Evolutionary conservation across 768 basidiomycete genomes (phyloP).

Genomic region (Coprinellus micaceus): DNA sequence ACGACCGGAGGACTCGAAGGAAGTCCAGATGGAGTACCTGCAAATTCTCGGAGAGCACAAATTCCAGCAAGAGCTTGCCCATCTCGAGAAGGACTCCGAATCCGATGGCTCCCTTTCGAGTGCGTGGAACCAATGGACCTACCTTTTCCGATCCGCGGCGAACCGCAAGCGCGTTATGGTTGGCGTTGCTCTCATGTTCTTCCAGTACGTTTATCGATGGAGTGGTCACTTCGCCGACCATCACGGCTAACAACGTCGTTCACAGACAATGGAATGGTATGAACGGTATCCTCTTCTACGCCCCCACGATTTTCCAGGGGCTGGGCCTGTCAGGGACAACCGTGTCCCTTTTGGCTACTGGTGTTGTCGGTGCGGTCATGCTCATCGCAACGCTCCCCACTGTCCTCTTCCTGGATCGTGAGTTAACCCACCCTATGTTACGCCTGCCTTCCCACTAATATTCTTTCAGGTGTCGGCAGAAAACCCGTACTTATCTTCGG

Average conservation of each 20-base stretch:
- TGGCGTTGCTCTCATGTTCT: conserved; percentile 1
- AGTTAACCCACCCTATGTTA: background rate
- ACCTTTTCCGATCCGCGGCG: background rate
- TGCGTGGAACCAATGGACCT: background rate
- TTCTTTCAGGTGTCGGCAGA: background rate
- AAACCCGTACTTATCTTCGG: background rate
- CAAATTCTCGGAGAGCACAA: conserved; percentile 4
- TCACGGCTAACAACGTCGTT: background rate
- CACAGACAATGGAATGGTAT: conserved; percentile 4
- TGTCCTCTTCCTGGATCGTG: background rate
- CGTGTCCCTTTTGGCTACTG: conserved; percentile 1
- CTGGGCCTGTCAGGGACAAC: conserved; percentile 2
- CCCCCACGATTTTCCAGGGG: background rate
- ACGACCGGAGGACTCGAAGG: background rate
- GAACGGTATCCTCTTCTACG: conserved; percentile 2
- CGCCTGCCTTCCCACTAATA: background rate
- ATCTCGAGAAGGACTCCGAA: conserved; percentile 1
- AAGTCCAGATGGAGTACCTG: background rate
- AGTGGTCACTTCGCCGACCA: background rate
- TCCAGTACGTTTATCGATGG: background rate
- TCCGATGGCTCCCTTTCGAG: background rate
- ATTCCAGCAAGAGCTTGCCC: background rate
- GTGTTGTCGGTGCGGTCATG: conserved; percentile 1
- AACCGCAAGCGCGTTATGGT: background rate
- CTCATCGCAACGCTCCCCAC: conserved; percentile 2